Percentiles rank a stretch among this genome's conserved stretches.
Conservation (phyloP, 2,329 filamentous ascomycete species). For the Knufia fluminis region DNA sequence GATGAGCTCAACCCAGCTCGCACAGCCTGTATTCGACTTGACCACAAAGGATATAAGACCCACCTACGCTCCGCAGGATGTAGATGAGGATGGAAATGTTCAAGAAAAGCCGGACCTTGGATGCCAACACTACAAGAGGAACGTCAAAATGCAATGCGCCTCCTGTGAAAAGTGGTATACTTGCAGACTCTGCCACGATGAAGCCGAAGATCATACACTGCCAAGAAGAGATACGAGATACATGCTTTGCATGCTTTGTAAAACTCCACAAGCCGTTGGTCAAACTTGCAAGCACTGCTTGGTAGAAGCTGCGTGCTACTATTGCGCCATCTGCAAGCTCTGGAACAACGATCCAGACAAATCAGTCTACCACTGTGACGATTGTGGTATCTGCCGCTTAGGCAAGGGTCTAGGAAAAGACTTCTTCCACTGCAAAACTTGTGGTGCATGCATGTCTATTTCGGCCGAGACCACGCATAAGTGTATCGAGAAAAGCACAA, state of each 20-base stretch:
- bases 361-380: slow-evolving; percentile 89
- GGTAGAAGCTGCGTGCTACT: slow-evolving; percentile 73
- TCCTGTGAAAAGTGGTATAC: slow-evolving; percentile 88
- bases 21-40: slow-evolving; percentile 31
- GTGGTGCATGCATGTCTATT: slow-evolving; percentile 89
- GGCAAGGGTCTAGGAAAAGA: slow-evolving; percentile 90
- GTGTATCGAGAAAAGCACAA: slow-evolving; percentile 87
- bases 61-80: slow-evolving; percentile 52
- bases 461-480: slow-evolving; percentile 75
- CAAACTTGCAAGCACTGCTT: slow-evolving; percentile 72
- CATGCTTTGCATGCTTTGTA: slow-evolving; percentile 97
- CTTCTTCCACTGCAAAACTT: slow-evolving; percentile 97
- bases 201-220: slow-evolving; percentile 66
- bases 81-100: slow-evolving; percentile 37
- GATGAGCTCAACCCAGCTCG: slow-evolving; percentile 25
- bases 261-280: slow-evolving; percentile 69
- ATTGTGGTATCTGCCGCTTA: slow-evolving; percentile 90
- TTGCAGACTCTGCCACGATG: slow-evolving; percentile 89
- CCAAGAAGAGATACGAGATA: slow-evolving; percentile 77
- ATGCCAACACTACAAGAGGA: slow-evolving; percentile 87
- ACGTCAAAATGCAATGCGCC: slow-evolving; percentile 90
- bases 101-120: slow-evolving; percentile 54
- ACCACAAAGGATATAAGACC: slow-evolving; percentile 51
- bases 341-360: slow-evolving; percentile 92
- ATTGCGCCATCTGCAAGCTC: slow-evolving; percentile 87